Base-by-base conservation (phyloP, 2,329 filamentous ascomycete species). In the Trichoderma cornu-damae region DNA sequence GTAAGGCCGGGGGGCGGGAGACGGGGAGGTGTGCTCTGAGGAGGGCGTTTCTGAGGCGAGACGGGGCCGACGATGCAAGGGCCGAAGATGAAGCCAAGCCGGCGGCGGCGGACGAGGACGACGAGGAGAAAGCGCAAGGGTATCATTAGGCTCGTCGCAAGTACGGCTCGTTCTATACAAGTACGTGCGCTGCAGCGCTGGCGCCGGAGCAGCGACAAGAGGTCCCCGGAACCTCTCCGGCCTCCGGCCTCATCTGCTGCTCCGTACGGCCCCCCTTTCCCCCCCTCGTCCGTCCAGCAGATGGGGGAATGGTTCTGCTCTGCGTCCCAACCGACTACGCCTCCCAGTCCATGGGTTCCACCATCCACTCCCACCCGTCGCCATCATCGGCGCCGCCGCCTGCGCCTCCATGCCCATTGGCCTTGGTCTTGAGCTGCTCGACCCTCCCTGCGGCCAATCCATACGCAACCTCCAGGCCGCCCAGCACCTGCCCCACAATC, bases 381-480 rank as follows among this genome's bases (percentile, higher is more conserved):
- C 66, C 63, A 3, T 43, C 59, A 3, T 42, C 62, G 11, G 28
- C 60, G n/a, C 12, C 52, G 3, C 30, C 64, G 22, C 11, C 22
- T 14, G 46, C 12, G 3, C 61, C 60, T 26, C 64, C 49, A 12
- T 30, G 24, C 16, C 42, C 52, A 26, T 34, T 43, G 18, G 24
- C 70, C 1, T 79, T 79, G 3, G 81, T 64, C 4, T 64, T 50
- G 4, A 58, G 70, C 44, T 68, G 68, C 37, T 63, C 62, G 6
- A 82, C 74, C 52, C 76, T 73, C n/a, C 65, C 63, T 20, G 75
- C 71, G 0, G 84, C 82, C 1, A 85, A 66, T 0, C 67, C 59
- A 60, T 81, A 85, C 0, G 80, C 85, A 26, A 74, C 70, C 50
- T 86, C 84, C 50, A 88, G 75, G 0, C 84, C 86, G 0, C 61